Evolutionary conservation across 1,284 basidiomycete species (phyloP).

Genomic region (Cutaneotrichosporon mucoides): DNA sequence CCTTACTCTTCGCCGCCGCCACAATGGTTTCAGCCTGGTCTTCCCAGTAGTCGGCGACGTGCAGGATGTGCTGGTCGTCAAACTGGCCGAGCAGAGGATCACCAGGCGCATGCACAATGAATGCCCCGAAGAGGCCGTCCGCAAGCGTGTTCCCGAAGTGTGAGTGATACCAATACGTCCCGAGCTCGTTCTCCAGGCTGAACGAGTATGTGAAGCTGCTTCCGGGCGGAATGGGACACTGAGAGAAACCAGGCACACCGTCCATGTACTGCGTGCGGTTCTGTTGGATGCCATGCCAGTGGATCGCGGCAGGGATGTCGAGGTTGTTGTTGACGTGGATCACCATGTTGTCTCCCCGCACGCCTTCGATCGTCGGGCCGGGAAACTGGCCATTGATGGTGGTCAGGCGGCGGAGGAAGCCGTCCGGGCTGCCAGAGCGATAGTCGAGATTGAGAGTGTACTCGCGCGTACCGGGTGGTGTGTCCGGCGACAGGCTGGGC

Average conservation of each 20-base stretch:
- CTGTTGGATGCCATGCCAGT: constrained; percentile 39
- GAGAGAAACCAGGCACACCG: constrained; percentile 39
- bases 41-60: constrained; percentile 31
- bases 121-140: constrained; percentile 29
- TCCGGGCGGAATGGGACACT: constrained; percentile 55
- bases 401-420: constrained; percentile 14
- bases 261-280: constrained; percentile 30
- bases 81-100: constrained; percentile 25
- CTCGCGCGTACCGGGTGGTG: not conserved
- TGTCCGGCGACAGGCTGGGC: not conserved
- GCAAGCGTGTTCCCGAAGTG: constrained; percentile 32
- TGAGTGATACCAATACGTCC: constrained; percentile 40
- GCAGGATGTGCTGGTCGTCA: constrained; percentile 28
- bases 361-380: constrained; percentile 34
- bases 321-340: constrained; percentile 31
- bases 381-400: constrained; percentile 16
- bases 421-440: constrained; percentile 7
- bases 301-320: constrained; percentile 23
- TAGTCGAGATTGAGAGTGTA: constrained; percentile 7
- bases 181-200: constrained; percentile 24
- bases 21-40: constrained; percentile 20
- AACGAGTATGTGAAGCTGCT: constrained; percentile 54
- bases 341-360: constrained; percentile 29
- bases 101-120: constrained; percentile 28
- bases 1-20: not conserved